Conservation (phyloP, 2,329 filamentous ascomycete species). For the Dichotomopilus funicola region DNA sequence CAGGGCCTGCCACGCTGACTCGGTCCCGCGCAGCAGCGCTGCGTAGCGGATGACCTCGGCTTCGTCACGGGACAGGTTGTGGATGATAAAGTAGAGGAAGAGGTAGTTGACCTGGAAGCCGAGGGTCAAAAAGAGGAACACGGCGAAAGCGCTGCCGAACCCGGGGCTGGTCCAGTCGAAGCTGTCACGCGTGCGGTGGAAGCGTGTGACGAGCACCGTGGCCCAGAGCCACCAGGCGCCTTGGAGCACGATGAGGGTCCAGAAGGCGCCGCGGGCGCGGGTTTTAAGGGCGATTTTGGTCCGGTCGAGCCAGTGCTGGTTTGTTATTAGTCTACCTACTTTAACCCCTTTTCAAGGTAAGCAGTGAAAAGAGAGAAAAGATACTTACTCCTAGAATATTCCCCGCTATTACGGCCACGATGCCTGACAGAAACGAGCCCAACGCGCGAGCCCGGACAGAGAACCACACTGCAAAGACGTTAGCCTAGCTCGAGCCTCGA, state of each 20-base stretch:
- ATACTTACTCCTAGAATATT: neutral
- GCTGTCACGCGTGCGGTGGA: neutral
- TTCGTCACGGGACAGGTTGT: neutral
- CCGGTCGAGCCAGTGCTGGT: neutral
- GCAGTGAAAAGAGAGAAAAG: neutral
- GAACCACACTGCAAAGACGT: neutral
- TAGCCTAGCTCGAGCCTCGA: neutral
- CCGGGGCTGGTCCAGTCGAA: neutral
- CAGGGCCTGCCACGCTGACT: neutral
- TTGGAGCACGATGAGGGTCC: neutral
- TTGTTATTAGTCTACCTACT: neutral
- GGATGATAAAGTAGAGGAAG: conserved; percentile 1
- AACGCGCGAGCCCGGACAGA: neutral
- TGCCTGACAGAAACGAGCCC: neutral
- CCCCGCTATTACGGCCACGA: neutral
- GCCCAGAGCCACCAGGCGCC: conserved; percentile 1
- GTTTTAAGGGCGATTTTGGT: neutral
- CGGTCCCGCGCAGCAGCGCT: neutral
- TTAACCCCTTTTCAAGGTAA: neutral
- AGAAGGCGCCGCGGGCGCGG: neutral
- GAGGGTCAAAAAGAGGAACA: neutral
- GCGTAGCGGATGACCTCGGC: neutral
- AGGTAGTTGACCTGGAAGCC: conserved; percentile 1
- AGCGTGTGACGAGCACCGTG: neutral
- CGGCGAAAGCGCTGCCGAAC: neutral